These are phyloP conservation scores for Cyclotella baltica DNA, from an alignment of 108 stramenopile genomes.

Conservation along the genomic window DNA sequence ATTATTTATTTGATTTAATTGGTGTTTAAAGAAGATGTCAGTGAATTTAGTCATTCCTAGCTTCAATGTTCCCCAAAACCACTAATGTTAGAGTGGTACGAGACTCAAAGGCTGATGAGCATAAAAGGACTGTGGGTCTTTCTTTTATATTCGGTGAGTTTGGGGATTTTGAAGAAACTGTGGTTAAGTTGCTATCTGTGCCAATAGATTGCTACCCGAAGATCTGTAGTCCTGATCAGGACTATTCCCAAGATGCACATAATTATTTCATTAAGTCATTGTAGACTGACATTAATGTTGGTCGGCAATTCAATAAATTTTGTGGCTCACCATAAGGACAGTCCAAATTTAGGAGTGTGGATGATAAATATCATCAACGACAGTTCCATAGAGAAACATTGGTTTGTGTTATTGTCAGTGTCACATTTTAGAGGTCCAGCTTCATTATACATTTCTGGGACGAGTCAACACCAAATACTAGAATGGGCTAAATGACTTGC, in stretches of 20 bases:
- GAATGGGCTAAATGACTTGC: neutral
- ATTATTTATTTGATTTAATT: neutral
- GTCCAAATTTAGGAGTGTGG: neutral
- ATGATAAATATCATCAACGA: neutral
- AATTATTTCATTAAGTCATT: conserved; percentile 3
- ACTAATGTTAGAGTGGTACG: neutral
- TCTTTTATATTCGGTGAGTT: conserved; percentile 1
- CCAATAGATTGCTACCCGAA: conserved; percentile 8
- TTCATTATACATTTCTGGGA: conserved; percentile 1
- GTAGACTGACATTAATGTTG: conserved; percentile 7
- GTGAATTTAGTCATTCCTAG: neutral
- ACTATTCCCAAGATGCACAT: neutral
- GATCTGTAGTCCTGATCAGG: neutral
- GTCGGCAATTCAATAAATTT: conserved; percentile 25
- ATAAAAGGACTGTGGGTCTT: neutral
- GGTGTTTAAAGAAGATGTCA: neutral
- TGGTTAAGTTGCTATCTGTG: conserved; percentile 18
- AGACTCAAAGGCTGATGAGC: too few species aligned
- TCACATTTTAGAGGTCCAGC: conserved; percentile 4
- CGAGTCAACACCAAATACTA: neutral
- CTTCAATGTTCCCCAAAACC: neutral
- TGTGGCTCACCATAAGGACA: neutral
- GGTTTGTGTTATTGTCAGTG: neutral
- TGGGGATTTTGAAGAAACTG: conserved; percentile 17
- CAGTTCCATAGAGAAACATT: neutral